Conservation (phyloP, 352 stramenopile species). For the Globisporangium emineosum region DNA sequence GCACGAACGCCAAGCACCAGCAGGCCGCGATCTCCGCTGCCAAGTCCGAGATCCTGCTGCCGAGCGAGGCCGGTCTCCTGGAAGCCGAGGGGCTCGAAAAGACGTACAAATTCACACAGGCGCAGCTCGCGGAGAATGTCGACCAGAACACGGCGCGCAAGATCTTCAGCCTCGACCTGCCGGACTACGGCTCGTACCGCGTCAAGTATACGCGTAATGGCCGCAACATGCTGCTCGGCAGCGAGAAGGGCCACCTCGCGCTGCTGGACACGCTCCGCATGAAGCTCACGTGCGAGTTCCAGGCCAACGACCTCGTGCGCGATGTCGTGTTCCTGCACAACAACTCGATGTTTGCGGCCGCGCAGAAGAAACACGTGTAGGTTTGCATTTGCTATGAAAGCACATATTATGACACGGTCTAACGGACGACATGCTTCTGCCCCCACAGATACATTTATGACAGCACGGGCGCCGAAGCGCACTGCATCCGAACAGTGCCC, state of each 20-base stretch:
- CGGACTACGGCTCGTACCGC: slow-evolving; percentile 91
- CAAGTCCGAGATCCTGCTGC: slow-evolving; percentile 90
- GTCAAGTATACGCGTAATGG: slow-evolving; percentile 96
- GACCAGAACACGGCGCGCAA: slow-evolving; percentile 94
- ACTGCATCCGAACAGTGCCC: slow-evolving; percentile 92
- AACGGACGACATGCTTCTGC: too few relatives aligned
- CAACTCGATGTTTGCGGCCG: slow-evolving; percentile 95
- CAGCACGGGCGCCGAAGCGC: slow-evolving; percentile 94
- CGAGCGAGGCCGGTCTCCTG: slow-evolving; percentile 80
- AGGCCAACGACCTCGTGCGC: slow-evolving; percentile 92
- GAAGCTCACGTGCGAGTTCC: slow-evolving; percentile 91
- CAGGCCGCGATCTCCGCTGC: slow-evolving; percentile 83
- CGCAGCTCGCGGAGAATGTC: slow-evolving; percentile 80
- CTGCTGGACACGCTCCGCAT: slow-evolving; percentile 93
- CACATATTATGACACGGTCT: too few relatives aligned
- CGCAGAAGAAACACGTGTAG: slow-evolving; percentile 97
- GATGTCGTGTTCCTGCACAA: slow-evolving; percentile 98
- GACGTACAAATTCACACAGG: slow-evolving; percentile 95
- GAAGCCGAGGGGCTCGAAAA: slow-evolving; percentile 96
- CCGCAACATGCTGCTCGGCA: slow-evolving; percentile 92
- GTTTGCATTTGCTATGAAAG: too few relatives aligned
- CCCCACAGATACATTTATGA: slow-evolving; percentile 95
- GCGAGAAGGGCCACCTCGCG: slow-evolving; percentile 93
- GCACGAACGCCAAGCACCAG: slow-evolving; percentile 76
- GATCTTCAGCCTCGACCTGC: slow-evolving; percentile 94